phyloP scores from a whole-genome alignment of 495 filamentous ascomycete species.

The Neurospora sp. region DNA sequence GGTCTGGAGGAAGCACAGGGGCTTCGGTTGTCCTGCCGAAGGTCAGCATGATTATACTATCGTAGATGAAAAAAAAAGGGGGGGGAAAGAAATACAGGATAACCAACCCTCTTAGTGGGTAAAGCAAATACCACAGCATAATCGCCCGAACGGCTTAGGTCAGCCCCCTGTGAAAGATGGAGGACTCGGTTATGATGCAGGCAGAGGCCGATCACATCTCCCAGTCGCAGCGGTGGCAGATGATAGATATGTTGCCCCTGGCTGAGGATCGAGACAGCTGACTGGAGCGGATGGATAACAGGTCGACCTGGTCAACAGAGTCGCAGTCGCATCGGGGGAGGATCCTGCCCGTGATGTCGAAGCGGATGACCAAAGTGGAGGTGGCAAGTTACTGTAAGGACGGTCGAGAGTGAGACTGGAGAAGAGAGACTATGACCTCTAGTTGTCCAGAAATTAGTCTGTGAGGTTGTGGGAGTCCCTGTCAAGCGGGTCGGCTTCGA shows the following conservation, averaged over 20 bases:
- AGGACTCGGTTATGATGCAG: not conserved
- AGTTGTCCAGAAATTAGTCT: not conserved
- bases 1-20: constrained; percentile 46
- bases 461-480: not conserved
- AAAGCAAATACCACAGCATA: constrained; percentile 55
- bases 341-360: not conserved
- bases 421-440: not conserved
- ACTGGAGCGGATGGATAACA: not conserved
- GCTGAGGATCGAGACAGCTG: not conserved
- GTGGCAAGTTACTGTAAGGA: not conserved
- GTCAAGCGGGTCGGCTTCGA: not conserved
- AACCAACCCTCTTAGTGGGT: constrained; percentile 51
- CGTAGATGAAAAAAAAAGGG: not conserved
- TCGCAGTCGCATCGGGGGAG: not conserved
- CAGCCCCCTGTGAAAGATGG: not conserved
- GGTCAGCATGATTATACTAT: constrained; percentile 3
- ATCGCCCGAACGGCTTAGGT: not conserved
- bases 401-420: not conserved
- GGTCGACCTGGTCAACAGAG: not conserved
- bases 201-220: not conserved
- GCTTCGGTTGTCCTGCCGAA: constrained; percentile 47
- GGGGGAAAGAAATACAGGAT: constrained; percentile 6
- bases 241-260: not conserved
- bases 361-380: not conserved
- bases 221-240: not conserved